Evolutionary conservation across 1,284 basidiomycete species (phyloP), one percentile per base, ranked within the genome.

Genomic region (Tilletia horrida): DNA sequence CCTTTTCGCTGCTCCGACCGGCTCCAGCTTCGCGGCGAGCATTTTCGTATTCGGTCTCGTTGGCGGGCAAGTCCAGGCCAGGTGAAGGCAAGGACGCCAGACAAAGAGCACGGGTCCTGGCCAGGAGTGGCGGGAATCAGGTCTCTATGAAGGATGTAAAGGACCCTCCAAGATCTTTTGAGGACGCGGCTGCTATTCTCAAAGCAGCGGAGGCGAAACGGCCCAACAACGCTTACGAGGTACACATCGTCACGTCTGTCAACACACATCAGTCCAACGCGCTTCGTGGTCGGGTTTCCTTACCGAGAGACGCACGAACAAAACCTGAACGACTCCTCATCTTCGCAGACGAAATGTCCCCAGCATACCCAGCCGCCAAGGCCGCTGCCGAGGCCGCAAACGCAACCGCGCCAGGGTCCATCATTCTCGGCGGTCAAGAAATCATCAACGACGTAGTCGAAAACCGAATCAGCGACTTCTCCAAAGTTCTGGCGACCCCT

Each of bases 401-500:
- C 63, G 59, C 40, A 11, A n/a, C 42, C 23, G 21, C 27, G 8
- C 44, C 64, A 11, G 64, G 47, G 14, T 21, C 42, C 13, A 64
- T 81, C 61, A 72, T 77, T 21, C 55, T 80, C 16, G 79, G 79
- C 13, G 79, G 78, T 9, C 67, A 71, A 18, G 79, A 81, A 61
- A 70, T 80, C 63, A 77, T 80, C 66, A 65, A 71, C 42, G 73
- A 76, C 35, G 76, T 80, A 25, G 71, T 74, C 44, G 71, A 75
- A 57, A 74, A 76, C 48, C 71, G 75, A 27, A 71, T 77, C n/a
- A 62, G 68, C 45, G 69, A 72, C 57, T 81, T 78, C 67, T 91
- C 90, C 16, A 88, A 90, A 62, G 89, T 93, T 73, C 86, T 98
- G 27, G 90, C 90, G 64, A 93, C 92, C 0, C 88, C 91, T 3